Percentiles rank a stretch among this genome's conserved stretches.
These are phyloP conservation scores for Dipteronia sinensis DNA, from an alignment of 345 rosid species.

Conservation along the genomic window DNA sequence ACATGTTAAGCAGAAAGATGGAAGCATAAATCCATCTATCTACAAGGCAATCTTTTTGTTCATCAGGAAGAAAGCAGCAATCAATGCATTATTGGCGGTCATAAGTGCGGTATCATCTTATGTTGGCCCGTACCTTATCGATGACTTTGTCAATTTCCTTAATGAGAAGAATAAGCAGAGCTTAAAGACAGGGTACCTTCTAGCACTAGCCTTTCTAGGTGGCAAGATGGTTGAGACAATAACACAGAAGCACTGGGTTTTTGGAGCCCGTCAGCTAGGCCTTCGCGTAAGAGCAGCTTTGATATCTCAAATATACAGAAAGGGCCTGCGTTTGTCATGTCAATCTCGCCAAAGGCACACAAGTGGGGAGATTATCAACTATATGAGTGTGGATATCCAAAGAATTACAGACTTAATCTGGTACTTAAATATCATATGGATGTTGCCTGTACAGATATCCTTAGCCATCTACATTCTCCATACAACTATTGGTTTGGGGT, in stretches of 20 bases:
- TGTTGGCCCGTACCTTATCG: slow-evolving; percentile 87
- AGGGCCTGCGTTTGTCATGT: slow-evolving; percentile 72
- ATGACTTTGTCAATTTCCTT: slow-evolving; percentile 66
- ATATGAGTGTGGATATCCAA: slow-evolving; percentile 85
- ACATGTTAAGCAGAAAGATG: slow-evolving; percentile 47
- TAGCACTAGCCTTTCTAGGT: slow-evolving; percentile 66
- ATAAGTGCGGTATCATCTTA: slow-evolving; percentile 65
- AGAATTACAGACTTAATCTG: slow-evolving; percentile 77
- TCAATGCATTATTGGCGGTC: slow-evolving; percentile 76
- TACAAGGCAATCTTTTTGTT: slow-evolving; percentile 62
- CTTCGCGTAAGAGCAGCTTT: slow-evolving; percentile 75
- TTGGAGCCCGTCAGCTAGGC: slow-evolving; percentile 89
- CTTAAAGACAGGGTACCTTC: slow-evolving; percentile 65
- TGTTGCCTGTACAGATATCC: slow-evolving; percentile 81
- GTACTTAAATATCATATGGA: slow-evolving; percentile 70
- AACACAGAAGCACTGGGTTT: slow-evolving; percentile 89
- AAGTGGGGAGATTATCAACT: slow-evolving; percentile 93
- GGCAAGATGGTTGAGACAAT: slow-evolving; percentile 82
- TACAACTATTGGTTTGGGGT: slow-evolving; percentile 63
- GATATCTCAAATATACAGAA: slow-evolving; percentile 71
- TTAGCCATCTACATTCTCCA: slow-evolving; percentile 72
- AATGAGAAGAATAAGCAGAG: slow-evolving; percentile 41
- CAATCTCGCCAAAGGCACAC: slow-evolving; percentile 74
- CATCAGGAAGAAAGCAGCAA: slow-evolving; percentile 66
- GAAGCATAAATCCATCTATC: slow-evolving; percentile 60